Base-by-base conservation (phyloP, 179 eudicot species). In the Silene noctiflora region DNA sequence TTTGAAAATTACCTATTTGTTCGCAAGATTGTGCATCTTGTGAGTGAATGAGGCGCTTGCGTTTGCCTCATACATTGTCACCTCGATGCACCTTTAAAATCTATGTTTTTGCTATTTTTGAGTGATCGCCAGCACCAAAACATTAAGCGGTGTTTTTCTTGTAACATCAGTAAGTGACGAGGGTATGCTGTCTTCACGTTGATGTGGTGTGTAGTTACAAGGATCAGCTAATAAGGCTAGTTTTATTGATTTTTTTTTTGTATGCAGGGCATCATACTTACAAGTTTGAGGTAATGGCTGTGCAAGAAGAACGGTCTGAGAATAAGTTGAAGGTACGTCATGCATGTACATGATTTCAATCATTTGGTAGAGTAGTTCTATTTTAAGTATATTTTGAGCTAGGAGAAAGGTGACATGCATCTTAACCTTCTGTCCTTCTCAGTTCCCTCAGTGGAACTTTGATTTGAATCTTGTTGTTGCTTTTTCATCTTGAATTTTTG, bases 231-330 rank as follows among this genome's bases (percentile, higher is more conserved):
- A 6, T 12, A 67, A 46, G 31, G 58, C 39, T 22, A n/a, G 27
- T 19, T 14, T 70, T 24, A 7, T 55, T 55, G 58, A 14, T 53
- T 46, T 56, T 74, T 69, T 35, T 79, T 78, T 76, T 59, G 21
- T 69, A 48, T 12, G 21, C 75, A 88, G 93, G 89, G 44, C 76
- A 71, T 73, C 67, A 89, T 79, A 86, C 83, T 76, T 89, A 90
- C 87, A 85, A 80, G 77, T 89, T 88, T 79, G 83, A 85, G 84
- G 82, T 85, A 75, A 91, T 89, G 91, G 86, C 91, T 64, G 78
- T 81, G 70, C 81, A 44, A 39, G 84, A 81, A 71, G 91, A 88
- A 58, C 65, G 76, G 73, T 48, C 42, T 62, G 74, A 76, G 44
- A 88, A 84, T 35, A 86, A 75, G 75, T 80, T 91, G 25, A 81